Base-by-base conservation (phyloP, 2,329 filamentous ascomycete genomes). In the Pyricularia grisea region DNA sequence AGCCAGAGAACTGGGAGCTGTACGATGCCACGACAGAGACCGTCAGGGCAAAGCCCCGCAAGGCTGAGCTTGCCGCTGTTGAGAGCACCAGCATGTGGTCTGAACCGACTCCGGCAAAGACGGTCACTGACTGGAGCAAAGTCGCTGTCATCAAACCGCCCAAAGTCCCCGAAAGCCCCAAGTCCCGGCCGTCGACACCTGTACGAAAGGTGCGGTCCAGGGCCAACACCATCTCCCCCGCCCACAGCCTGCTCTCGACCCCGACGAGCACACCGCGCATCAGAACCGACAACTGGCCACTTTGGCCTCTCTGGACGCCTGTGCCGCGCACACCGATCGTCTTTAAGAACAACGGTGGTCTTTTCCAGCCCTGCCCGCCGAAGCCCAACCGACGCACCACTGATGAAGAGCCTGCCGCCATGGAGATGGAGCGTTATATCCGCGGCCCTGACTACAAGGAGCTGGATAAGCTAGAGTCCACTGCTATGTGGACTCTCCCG, bases 1-100 rank as follows among this genome's bases (percentile, higher is more conserved):
- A 82, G 71, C 78, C 77, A 30, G 69, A 72, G n/a, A 74, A 71
- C 50, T 81, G 78, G 79, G 73, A 75, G 27, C 71, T 72, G 36
- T 79, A 80, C 66, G 71, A 75, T 27, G 71, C 73, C n/a, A 69
- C 73, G 27, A 68, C 72, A 33, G 71, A 70, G 30, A 72, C 72
- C 63, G 69, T 67, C 2, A 78, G 77, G 69, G 70, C 74, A 20
- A 73, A 75, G 42, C 71, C 73, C 11, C 74, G 73, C 27, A 71
- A 73, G 42, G 69, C 74, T 23, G 75, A 77, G 64, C 72, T 75
- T n/a, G 42, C 28, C 12, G 6, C n/a, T 1, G 27, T 67, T 30
- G 66, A 67, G 42, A 74, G 69, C 66, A 68, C 71, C 23, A 71
- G 68, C 12, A 66, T 74, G 58, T 68, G 70, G 70, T 12, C 60